phyloP scores from a whole-genome alignment of 306 rosid species.

The Acacia confusa region DNA sequence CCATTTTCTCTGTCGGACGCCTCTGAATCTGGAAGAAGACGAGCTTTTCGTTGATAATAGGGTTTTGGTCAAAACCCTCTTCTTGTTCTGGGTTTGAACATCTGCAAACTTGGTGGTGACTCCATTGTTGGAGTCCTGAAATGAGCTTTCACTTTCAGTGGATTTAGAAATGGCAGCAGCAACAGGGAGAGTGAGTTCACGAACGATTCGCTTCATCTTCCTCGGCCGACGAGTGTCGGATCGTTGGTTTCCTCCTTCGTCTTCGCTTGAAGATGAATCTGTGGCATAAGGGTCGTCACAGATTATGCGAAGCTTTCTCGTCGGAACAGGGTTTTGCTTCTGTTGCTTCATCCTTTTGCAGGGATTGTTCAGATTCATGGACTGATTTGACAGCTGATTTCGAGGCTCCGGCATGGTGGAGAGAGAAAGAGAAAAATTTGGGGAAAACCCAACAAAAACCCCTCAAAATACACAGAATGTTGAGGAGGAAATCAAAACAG shows the following conservation, averaged over 20 bases:
- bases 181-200: constrained; percentile 47
- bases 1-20: constrained; percentile 84
- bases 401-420: constrained; percentile 40
- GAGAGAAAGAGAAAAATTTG: not conserved
- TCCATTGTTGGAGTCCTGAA: constrained; percentile 40
- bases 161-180: not conserved
- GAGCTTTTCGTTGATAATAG: constrained; percentile 23
- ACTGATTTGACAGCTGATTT: constrained; percentile 15
- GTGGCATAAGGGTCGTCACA: constrained; percentile 78
- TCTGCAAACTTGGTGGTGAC: constrained; percentile 4
- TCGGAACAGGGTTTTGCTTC: not conserved
- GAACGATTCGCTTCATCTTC: constrained; percentile 41
- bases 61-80: constrained; percentile 39
- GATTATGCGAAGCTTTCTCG: constrained; percentile 60
- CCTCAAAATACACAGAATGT: constrained; percentile 41
- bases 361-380: not conserved
- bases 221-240: not conserved
- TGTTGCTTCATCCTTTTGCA: constrained; percentile 28
- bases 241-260: constrained; percentile 36
- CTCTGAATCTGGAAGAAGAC: constrained; percentile 54
- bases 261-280: constrained; percentile 68
- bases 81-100: constrained; percentile 16
- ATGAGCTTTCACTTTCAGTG: constrained; percentile 46
- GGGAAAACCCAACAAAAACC: constrained; percentile 30
- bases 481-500: not conserved